Base-by-base conservation (phyloP, 2,329 filamentous ascomycete genomes). In the Diplodia sapinea region DNA sequence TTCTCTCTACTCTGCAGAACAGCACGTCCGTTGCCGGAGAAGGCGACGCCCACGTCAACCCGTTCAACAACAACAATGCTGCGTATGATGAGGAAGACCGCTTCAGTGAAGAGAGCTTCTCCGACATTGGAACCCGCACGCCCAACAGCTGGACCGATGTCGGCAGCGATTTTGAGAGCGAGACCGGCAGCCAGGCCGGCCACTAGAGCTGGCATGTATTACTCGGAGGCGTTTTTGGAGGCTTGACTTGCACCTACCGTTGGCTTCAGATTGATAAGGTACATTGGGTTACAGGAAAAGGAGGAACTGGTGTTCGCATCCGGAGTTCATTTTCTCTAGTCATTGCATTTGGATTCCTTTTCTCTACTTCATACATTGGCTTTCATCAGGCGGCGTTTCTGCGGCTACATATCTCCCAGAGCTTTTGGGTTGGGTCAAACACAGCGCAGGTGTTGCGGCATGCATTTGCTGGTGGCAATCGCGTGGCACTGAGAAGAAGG, bases 61-160 rank as follows among this genome's bases (percentile, higher is more conserved):
- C 64, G 1, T 66, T 66, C 26, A 33, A 55, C 40, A 56, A 50
- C 36, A 56, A 51, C 26, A 33, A 79, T 43, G 71, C 71, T 26
- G 77, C 76, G 9, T 79, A 78, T 51, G 77, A 75, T 2, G 78
- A 79, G 26, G 77, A 36, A 11, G 33, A 76, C 13, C 74, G 70
- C 2, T 75, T 77, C 70, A 75, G 73, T 0, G 76, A 78, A 38
- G 72, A 70, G 1, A 74, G 75, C 0, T 78, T 77, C 68, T 76
- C 75, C 50, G 77, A 78, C 57, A 54, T 68, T 74, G 5, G 71
- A 0, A 71, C 75, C 17, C 74, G 76, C 73, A 80, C 79, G 7
- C 79, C 79, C 11, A 74, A 70, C 15, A 76, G 74, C 29, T 80
- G 79, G 79, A 78, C 77, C 49, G 78, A 80, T 67, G 74, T 80